These are phyloP conservation scores for Pholiota microspora DNA, from an alignment of 768 basidiomycete species.

Conservation along the genomic window DNA sequence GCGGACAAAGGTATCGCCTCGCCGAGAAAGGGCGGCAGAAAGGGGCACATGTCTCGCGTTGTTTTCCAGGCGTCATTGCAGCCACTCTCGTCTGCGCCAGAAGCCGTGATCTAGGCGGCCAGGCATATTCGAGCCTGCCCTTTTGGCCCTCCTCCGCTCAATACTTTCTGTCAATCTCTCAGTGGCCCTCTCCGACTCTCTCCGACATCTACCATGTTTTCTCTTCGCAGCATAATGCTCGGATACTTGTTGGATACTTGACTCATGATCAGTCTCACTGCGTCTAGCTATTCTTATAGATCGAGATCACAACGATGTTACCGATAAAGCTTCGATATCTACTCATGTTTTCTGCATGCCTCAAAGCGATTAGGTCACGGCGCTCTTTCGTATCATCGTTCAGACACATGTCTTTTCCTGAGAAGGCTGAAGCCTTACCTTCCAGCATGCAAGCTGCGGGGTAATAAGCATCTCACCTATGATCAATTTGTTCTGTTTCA, in stretches of 20 bases:
- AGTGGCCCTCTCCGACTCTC: background rate
- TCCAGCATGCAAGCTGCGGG: background rate
- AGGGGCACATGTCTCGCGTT: slow-evolving; percentile 5
- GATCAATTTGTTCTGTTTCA: background rate
- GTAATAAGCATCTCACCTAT: background rate
- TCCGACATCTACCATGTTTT: background rate
- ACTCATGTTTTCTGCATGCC: slow-evolving; percentile 3
- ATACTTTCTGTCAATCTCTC: background rate
- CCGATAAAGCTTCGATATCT: background rate
- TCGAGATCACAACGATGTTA: background rate
- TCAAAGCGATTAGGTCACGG: background rate
- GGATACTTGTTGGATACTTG: too few species aligned
- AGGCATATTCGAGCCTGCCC: slow-evolving; percentile 2
- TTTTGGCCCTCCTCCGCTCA: background rate
- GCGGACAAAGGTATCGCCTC: background rate
- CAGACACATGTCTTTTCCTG: background rate
- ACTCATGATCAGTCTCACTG: too few species aligned
- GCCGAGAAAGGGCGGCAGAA: background rate
- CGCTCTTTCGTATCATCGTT: background rate
- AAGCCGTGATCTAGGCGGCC: slow-evolving; percentile 3
- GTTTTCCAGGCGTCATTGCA: background rate
- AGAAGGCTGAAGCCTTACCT: background rate
- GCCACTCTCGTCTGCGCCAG: slow-evolving; percentile 4
- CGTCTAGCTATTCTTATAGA: background rate
- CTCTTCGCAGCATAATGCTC: background rate